A percentile compares a stretch with the other conserved stretches of the same genome.
These are phyloP conservation scores for Apiotrichum siamense DNA, from an alignment of 1,284 basidiomycete genomes.

Conservation along the genomic window DNA sequence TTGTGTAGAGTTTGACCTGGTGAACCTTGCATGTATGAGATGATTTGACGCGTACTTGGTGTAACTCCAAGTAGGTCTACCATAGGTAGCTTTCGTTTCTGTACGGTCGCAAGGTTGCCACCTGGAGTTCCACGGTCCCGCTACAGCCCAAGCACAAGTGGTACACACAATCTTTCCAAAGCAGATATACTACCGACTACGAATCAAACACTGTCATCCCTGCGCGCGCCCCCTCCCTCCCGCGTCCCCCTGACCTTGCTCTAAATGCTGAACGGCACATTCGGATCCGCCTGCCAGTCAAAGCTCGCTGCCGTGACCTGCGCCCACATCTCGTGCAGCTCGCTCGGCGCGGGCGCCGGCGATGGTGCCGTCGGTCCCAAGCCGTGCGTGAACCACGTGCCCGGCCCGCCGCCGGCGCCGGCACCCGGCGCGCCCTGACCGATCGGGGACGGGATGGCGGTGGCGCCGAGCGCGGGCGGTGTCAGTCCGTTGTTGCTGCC, in stretches of 20 bases:
- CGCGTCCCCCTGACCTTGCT: not conserved
- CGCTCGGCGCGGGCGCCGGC: slow-evolving; percentile 7
- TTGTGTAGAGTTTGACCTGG: too few relatives aligned
- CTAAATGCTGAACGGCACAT: slow-evolving; percentile 42
- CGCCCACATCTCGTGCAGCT: slow-evolving; percentile 36
- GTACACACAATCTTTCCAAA: too few relatives aligned
- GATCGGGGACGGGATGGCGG: slow-evolving; percentile 1
- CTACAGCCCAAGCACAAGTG: too few relatives aligned
- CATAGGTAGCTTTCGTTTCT: too few relatives aligned
- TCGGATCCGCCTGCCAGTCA: slow-evolving; percentile 45
- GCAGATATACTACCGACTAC: too few relatives aligned
- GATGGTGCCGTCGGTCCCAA: slow-evolving; percentile 3
- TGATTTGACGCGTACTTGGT: too few relatives aligned
- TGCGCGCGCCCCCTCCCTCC: too few relatives aligned
- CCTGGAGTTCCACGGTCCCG: too few relatives aligned
- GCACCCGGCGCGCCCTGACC: not conserved
- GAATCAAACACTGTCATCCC: too few relatives aligned
- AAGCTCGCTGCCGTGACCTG: slow-evolving; percentile 39
- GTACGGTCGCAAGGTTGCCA: too few relatives aligned
- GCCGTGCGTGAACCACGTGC: slow-evolving; percentile 12
- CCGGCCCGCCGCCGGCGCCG: not conserved
- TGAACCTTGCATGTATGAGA: too few relatives aligned
- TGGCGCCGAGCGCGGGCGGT: not conserved
- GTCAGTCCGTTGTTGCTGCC: not conserved
- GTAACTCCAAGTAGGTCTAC: too few relatives aligned